Evolutionary conservation across 495 filamentous ascomycete species (phyloP).

Genomic region (Trichoderma virens): DNA sequence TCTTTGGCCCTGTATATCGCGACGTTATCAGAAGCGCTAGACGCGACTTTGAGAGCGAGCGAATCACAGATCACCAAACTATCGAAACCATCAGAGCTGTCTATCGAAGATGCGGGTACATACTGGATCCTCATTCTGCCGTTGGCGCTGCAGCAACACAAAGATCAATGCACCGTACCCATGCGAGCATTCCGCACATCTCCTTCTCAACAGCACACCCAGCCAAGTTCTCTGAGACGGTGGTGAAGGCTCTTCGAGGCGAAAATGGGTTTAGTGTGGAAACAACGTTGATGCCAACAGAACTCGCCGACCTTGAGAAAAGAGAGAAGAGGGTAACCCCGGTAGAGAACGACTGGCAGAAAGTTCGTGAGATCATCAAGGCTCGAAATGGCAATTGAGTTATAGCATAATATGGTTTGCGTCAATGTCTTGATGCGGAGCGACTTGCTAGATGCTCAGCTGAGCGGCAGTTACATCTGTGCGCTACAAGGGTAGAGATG

Average conservation of each 20-base stretch:
- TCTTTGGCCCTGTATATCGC: slow-evolving; percentile 63
- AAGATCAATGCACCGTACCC: slow-evolving; percentile 50
- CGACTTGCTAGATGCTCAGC: too few species aligned
- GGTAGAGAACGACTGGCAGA: slow-evolving; percentile 42
- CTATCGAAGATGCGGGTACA: slow-evolving; percentile 60
- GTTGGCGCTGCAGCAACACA: slow-evolving; percentile 69
- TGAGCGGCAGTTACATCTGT: too few species aligned
- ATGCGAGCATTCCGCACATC: slow-evolving; percentile 49
- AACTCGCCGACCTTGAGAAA: slow-evolving; percentile 66
- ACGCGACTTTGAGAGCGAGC: slow-evolving; percentile 69
- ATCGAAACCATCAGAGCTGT: slow-evolving; percentile 59
- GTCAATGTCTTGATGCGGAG: too few species aligned
- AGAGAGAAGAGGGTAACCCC: slow-evolving; percentile 52
- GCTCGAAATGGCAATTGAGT: slow-evolving; percentile 31
- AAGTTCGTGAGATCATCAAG: slow-evolving; percentile 47
- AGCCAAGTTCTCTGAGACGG: slow-evolving; percentile 75
- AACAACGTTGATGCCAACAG: slow-evolving; percentile 60
- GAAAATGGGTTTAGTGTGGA: slow-evolving; percentile 63
- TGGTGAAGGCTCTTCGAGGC: slow-evolving; percentile 62
- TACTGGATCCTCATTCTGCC: slow-evolving; percentile 87
- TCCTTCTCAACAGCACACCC: slow-evolving; percentile 87
- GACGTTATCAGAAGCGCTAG: slow-evolving; percentile 58
- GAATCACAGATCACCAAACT: slow-evolving; percentile 73
- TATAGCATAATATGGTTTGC: slow-evolving; percentile 14
- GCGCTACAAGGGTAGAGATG: too few species aligned